phyloP scores from a whole-genome alignment of 2,329 filamentous ascomycete genomes.

The Aspergillus fumigatus region DNA sequence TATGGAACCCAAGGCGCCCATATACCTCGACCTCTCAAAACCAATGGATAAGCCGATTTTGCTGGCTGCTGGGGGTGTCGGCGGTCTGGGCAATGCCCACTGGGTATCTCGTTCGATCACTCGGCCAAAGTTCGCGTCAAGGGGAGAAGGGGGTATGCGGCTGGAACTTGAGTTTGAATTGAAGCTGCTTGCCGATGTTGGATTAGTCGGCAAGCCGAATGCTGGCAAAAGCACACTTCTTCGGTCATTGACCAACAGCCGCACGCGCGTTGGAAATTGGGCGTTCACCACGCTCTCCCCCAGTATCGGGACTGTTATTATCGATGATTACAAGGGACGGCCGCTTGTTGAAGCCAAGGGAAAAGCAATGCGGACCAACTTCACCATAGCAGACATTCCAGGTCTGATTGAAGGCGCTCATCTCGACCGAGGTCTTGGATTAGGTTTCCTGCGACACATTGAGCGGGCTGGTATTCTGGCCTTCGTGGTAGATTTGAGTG shows the following conservation, averaged over 20 bases:
- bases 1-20: slow-evolving; percentile 66
- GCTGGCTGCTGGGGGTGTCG: slow-evolving; percentile 80
- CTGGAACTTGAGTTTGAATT: slow-evolving; percentile 83
- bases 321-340: slow-evolving; percentile 79
- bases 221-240: slow-evolving; percentile 93
- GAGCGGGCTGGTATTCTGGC: slow-evolving; percentile 89
- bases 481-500: slow-evolving; percentile 83
- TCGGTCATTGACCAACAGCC: slow-evolving; percentile 79
- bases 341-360: slow-evolving; percentile 52
- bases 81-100: slow-evolving; percentile 89
- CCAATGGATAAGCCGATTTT: slow-evolving; percentile 81
- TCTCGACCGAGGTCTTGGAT: slow-evolving; percentile 82
- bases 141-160: slow-evolving; percentile 72
- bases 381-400: slow-evolving; percentile 93
- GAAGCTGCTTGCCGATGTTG: slow-evolving; percentile 91
- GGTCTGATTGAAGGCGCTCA: slow-evolving; percentile 90
- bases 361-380: slow-evolving; percentile 64
- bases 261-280: slow-evolving; percentile 88
- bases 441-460: slow-evolving; percentile 89
- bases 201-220: slow-evolving; percentile 90
- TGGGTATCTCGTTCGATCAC: slow-evolving; percentile 73
- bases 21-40: slow-evolving; percentile 67
- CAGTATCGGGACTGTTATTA: slow-evolving; percentile 90
- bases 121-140: slow-evolving; percentile 82
- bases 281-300: slow-evolving; percentile 94